Evolutionary conservation across 2,329 filamentous ascomycete species (phyloP).

Genomic region (Fusarium sp.): DNA sequence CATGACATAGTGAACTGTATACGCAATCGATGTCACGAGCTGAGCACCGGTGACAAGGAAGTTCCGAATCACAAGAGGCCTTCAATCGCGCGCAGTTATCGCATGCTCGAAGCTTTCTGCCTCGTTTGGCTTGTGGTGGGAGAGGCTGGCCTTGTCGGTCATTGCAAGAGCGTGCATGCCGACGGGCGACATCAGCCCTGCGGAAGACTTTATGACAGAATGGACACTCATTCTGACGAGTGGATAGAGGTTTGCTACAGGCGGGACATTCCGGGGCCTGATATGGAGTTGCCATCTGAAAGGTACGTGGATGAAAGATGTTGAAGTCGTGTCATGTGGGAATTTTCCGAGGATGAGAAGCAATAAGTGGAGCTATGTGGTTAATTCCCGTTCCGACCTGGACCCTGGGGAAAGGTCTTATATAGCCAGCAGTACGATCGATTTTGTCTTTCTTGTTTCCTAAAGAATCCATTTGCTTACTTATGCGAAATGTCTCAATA

Average conservation of each 20-base stretch:
- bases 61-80: neutral
- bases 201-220: slow-evolving; percentile 26
- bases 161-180: slow-evolving; percentile 20
- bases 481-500: accelerated
- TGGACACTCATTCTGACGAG: neutral
- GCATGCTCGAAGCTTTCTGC: slow-evolving; percentile 28
- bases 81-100: slow-evolving; percentile 3
- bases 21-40: neutral
- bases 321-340: slow-evolving; percentile 16
- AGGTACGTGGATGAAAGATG: neutral
- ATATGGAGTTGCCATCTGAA: neutral
- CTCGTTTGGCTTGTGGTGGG: slow-evolving; percentile 10
- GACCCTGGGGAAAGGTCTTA: neutral
- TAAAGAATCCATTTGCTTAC: neutral
- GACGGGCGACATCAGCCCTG: slow-evolving; percentile 21
- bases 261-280: neutral
- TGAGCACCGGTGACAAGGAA: slow-evolving; percentile 12
- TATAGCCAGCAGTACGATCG: neutral
- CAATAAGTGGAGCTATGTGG: slow-evolving; percentile 17
- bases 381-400: slow-evolving; percentile 10
- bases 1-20: slow-evolving; percentile 20
- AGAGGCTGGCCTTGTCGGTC: slow-evolving; percentile 5
- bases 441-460: neutral
- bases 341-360: slow-evolving; percentile 11
- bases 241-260: neutral